Conservation (phyloP, 1,139 yeast genomes). For the Sugiyamaella paludigena region DNA sequence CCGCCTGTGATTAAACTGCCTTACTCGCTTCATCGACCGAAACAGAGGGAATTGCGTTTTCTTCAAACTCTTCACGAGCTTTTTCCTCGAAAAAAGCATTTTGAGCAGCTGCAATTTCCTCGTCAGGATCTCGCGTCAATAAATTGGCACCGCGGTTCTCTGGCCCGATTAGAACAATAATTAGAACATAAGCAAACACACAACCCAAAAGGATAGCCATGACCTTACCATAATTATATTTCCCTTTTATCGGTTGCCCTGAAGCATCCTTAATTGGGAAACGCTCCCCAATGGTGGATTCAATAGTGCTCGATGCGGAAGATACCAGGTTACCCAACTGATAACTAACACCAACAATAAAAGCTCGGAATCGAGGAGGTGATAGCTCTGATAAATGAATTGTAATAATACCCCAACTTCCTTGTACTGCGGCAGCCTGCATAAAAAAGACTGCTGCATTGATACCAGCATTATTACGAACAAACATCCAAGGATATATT, state of each 20-base stretch:
- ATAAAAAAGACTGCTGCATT: constrained; percentile 78
- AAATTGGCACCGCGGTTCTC: constrained; percentile 53
- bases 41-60: too few relatives aligned
- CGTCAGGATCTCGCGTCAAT: constrained; percentile 20
- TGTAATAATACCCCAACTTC: constrained; percentile 87
- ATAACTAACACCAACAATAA: constrained; percentile 71
- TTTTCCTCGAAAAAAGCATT: constrained; percentile 19
- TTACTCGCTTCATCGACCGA: too few relatives aligned
- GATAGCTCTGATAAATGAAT: constrained; percentile 73
- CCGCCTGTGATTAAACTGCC: too few relatives aligned
- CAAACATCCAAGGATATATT: constrained; percentile 73
- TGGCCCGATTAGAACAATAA: constrained; percentile 68
- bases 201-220: constrained; percentile 85
- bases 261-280: constrained; percentile 50
- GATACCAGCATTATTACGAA: constrained; percentile 48
- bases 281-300: constrained; percentile 66
- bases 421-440: constrained; percentile 73
- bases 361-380: constrained; percentile 73
- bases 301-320: constrained; percentile 81
- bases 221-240: constrained; percentile 57
- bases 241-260: constrained; percentile 35
- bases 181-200: constrained; percentile 61
- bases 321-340: constrained; percentile 84
- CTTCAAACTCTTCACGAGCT: not conserved
- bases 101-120: constrained; percentile 19